A percentile compares a stretch with the other conserved stretches of the same genome.
These are phyloP conservation scores for Pseudevernia furfuracea DNA, from an alignment of 495 filamentous ascomycete species.

Conservation along the genomic window DNA sequence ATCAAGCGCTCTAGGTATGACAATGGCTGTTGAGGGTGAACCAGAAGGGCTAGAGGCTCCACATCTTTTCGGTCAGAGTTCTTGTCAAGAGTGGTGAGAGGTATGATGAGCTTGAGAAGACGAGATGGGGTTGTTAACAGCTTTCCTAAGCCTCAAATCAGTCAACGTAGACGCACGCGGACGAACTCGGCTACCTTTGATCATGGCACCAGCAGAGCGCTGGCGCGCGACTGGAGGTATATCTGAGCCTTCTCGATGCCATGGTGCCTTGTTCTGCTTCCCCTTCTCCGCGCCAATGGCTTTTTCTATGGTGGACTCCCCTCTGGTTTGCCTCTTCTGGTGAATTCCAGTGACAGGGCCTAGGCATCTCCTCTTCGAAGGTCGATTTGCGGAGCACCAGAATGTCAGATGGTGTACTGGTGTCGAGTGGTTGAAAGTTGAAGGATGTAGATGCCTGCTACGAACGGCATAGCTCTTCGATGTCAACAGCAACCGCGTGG, in stretches of 20 bases:
- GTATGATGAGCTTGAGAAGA: conserved; percentile 81
- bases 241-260: conserved; percentile 62
- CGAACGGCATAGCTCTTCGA: conserved; percentile 1
- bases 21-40: conserved; percentile 88
- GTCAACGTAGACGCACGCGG: conserved; percentile 2
- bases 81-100: conserved; percentile 55
- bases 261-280: conserved; percentile 50
- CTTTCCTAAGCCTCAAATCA: conserved; percentile 51
- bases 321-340: conserved; percentile 17
- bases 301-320: conserved; percentile 36
- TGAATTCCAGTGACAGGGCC: not conserved
- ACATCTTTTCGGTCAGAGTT: conserved; percentile 54
- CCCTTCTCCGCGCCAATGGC: conserved; percentile 41
- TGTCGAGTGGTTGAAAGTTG: not conserved
- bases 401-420: not conserved
- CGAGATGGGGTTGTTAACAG: conserved; percentile 84
- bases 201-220: conserved; percentile 47
- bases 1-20: conserved; percentile 88
- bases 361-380: not conserved
- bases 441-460: not conserved
- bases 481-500: conserved; percentile 3
- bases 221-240: conserved; percentile 45
- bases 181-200: conserved; percentile 45
- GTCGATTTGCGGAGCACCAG: not conserved
- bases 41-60: conserved; percentile 77